phyloP scores from a whole-genome alignment of 305 asterid genomes.

The Plantago rigida region DNA sequence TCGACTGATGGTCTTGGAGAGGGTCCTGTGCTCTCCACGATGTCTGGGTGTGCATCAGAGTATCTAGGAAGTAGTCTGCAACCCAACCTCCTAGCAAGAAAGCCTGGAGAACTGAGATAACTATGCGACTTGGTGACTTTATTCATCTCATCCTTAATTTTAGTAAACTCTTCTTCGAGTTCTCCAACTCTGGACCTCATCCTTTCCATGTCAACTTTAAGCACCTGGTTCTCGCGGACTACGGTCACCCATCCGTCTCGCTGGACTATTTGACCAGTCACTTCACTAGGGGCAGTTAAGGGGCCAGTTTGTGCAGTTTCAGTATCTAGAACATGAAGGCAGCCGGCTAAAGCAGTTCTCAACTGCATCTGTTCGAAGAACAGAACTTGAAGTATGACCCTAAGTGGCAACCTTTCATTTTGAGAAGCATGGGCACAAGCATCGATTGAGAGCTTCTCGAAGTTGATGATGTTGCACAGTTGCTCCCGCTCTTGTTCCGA shows the following conservation, averaged over 20 bases:
- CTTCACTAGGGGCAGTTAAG: slow-evolving; percentile 32
- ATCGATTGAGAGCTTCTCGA: slow-evolving; percentile 86
- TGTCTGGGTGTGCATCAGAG: slow-evolving; percentile 41
- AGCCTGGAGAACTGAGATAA: slow-evolving; percentile 55
- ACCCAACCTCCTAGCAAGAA: slow-evolving; percentile 36
- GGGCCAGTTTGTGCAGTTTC: slow-evolving; percentile 57
- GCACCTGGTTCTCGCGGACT: slow-evolving; percentile 69
- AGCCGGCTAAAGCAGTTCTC: slow-evolving; percentile 71
- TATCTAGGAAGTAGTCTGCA: slow-evolving; percentile 53
- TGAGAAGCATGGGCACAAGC: slow-evolving; percentile 99
- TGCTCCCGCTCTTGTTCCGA: slow-evolving; percentile 67
- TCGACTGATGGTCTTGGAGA: slow-evolving; percentile 59
- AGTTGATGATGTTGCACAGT: slow-evolving; percentile 69
- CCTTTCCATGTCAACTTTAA: slow-evolving; percentile 72
- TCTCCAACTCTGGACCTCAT: slow-evolving; percentile 81
- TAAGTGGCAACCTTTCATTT: slow-evolving; percentile 75
- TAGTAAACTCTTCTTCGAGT: slow-evolving; percentile 68
- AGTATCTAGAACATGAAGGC: slow-evolving; percentile 53
- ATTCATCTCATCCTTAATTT: slow-evolving; percentile 69
- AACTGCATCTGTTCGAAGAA: slow-evolving; percentile 92
- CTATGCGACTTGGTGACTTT: slow-evolving; percentile 64
- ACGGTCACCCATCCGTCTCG: slow-evolving; percentile 78
- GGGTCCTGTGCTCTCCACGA: slow-evolving; percentile 45
- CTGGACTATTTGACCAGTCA: slow-evolving; percentile 41
- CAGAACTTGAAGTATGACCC: slow-evolving; percentile 76